These are phyloP conservation scores for Colletotrichum echinochloae DNA, from an alignment of 2,329 filamentous ascomycete species.

Conservation along the genomic window DNA sequence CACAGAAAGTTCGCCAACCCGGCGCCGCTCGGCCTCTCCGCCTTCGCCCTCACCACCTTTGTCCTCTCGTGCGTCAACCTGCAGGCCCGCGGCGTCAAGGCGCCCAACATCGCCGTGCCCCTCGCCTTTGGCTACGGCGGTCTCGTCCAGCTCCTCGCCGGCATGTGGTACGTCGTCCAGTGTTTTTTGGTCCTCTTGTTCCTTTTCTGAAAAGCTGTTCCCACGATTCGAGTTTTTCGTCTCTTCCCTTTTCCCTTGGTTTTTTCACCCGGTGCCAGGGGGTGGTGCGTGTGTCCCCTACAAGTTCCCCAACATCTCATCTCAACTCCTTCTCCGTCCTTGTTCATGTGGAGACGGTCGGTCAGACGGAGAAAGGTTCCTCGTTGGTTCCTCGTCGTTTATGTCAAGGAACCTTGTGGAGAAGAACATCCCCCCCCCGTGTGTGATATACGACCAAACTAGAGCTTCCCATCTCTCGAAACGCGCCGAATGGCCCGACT, in stretches of 20 bases:
- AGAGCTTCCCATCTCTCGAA: neutral
- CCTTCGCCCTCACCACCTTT: conserved; percentile 87
- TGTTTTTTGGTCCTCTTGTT: too few species aligned
- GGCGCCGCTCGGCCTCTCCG: conserved; percentile 79
- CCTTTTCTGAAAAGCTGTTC: neutral
- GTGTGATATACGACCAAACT: neutral
- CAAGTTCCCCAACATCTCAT: conserved; percentile 35
- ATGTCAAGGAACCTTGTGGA: conserved; percentile 17
- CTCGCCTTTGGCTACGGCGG: conserved; percentile 82
- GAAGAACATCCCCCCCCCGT: neutral
- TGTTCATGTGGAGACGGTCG: conserved; percentile 14
- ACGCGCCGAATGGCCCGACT: neutral
- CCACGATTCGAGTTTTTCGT: neutral
- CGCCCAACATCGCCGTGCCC: conserved; percentile 75
- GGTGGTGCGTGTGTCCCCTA: neutral
- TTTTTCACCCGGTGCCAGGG: conserved; percentile 10
- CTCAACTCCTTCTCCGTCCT: conserved; percentile 16
- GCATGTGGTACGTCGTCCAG: conserved; percentile 83
- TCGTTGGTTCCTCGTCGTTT: neutral
- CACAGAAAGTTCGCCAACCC: conserved; percentile 84
- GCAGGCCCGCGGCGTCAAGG: conserved; percentile 67
- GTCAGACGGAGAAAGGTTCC: conserved; percentile 17
- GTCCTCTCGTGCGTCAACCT: conserved; percentile 82
- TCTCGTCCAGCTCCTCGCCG: conserved; percentile 81
- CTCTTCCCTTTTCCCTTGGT: neutral